These are phyloP conservation scores for Vanderwaltozyma yarrowii DNA, from an alignment of 805 yeast genomes.

Conservation along the genomic window DNA sequence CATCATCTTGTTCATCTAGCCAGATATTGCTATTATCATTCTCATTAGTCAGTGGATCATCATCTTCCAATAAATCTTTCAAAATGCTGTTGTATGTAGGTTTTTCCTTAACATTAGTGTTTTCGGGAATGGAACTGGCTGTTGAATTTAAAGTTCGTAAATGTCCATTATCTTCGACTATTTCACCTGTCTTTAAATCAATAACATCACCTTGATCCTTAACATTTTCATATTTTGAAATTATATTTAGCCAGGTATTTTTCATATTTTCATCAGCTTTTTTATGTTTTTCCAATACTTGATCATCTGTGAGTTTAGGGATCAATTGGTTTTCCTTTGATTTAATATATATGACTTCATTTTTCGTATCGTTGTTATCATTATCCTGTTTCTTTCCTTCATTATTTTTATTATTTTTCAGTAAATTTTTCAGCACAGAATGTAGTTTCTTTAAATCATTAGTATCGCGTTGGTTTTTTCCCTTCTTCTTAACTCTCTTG, in stretches of 20 bases:
- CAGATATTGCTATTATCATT: conserved; percentile 7
- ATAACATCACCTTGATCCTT: conserved; percentile 50
- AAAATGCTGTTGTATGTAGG: neutral
- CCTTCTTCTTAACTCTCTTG: neutral
- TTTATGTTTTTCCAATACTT: conserved; percentile 26
- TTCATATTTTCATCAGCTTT: conserved; percentile 29
- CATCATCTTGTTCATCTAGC: conserved; percentile 6
- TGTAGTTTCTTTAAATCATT: conserved; percentile 10
- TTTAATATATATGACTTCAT: conserved; percentile 20
- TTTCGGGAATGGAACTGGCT: too few relatives aligned
- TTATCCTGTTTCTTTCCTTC: neutral
- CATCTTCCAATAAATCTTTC: conserved; percentile 2
- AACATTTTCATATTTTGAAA: conserved; percentile 43
- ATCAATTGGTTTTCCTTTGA: conserved; percentile 25
- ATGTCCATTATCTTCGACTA: conserved; percentile 63
- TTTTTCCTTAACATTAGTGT: neutral
- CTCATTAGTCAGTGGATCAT: conserved; percentile 1
- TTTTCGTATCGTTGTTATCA: neutral
- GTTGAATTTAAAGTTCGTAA: conserved; percentile 34
- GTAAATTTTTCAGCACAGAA: conserved; percentile 15
- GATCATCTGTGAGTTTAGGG: conserved; percentile 26
- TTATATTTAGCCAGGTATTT: conserved; percentile 41
- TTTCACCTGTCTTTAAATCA: conserved; percentile 55
- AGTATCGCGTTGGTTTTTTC: too few relatives aligned
- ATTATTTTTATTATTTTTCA: conserved; percentile 6